A percentile compares a stretch with the other conserved stretches of the same genome.
These are phyloP conservation scores for Aquilaria yunnanensis DNA, from an alignment of 345 rosid species.

Conservation along the genomic window DNA sequence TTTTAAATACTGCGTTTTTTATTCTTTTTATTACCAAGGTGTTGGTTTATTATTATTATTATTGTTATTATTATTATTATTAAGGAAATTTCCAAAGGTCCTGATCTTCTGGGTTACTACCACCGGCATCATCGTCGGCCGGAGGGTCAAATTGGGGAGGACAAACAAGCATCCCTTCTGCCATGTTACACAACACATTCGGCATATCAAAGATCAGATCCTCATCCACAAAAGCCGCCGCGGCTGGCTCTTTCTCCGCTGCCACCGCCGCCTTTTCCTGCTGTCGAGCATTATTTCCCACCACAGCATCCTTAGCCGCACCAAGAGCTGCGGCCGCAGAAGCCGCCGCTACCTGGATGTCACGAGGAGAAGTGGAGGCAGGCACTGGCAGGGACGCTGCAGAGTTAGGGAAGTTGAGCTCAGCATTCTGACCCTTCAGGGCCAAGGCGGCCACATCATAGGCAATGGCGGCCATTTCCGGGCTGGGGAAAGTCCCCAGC, in stretches of 20 bases:
- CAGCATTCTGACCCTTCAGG: slow-evolving; percentile 68
- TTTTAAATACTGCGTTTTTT: too few relatives aligned
- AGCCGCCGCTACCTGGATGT: slow-evolving; percentile 86
- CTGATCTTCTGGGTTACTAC: slow-evolving; percentile 25
- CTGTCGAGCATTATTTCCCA: slow-evolving; percentile 1
- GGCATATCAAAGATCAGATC: slow-evolving; percentile 94
- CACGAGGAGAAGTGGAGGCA: slow-evolving; percentile 59
- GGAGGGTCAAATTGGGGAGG: slow-evolving; percentile 61
- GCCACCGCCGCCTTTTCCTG: slow-evolving; percentile 2
- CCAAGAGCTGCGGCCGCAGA: slow-evolving; percentile 87
- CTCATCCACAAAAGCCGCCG: slow-evolving; percentile 57
- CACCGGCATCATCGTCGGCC: slow-evolving; percentile 11
- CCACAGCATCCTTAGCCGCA: slow-evolving; percentile 73
- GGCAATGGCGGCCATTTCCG: slow-evolving; percentile 95
- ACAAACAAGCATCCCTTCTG: slow-evolving; percentile 98
- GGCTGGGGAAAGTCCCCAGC: slow-evolving; percentile 83
- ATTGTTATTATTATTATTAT: not conserved
- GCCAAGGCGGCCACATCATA: slow-evolving; percentile 93
- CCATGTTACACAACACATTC: slow-evolving; percentile 79
- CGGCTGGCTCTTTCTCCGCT: slow-evolving; percentile 1
- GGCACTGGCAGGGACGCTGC: slow-evolving; percentile 78
- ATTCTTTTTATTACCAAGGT: too few relatives aligned
- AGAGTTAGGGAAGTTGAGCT: slow-evolving; percentile 81
- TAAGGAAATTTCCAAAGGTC: slow-evolving; percentile 70
- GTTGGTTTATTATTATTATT: too few relatives aligned